Percentiles rank a stretch among this genome's conserved stretches.
Evolutionary conservation across 305 asterid genomes (phyloP).

Genomic region (Fraxinus latifolia): DNA sequence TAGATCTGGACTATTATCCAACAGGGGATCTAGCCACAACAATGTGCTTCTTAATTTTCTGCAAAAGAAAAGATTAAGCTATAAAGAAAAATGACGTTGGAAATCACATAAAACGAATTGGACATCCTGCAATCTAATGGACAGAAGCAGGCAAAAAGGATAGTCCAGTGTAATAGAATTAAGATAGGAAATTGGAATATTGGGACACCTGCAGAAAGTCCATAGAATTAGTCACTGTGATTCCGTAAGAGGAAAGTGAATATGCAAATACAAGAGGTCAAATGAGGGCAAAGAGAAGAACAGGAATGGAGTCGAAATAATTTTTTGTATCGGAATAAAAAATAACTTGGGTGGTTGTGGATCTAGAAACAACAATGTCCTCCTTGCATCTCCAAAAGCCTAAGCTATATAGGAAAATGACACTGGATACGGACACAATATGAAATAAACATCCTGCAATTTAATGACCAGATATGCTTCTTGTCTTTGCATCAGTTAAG

Average conservation of each 20-base stretch:
- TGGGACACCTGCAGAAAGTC: neutral
- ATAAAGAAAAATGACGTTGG: neutral
- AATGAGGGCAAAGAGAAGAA: neutral
- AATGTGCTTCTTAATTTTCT: neutral
- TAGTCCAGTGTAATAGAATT: neutral
- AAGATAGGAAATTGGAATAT: neutral
- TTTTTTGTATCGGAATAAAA: neutral
- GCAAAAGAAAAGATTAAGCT: neutral
- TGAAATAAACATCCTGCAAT: neutral
- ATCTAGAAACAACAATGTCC: neutral
- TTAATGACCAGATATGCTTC: neutral
- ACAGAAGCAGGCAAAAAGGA: neutral
- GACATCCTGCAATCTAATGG: neutral
- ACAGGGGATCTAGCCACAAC: neutral
- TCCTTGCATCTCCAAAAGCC: neutral
- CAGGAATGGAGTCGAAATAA: neutral
- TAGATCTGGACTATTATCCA: neutral
- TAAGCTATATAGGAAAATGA: neutral
- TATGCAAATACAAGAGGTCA: neutral
- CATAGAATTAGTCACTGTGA: neutral
- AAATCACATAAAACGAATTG: neutral
- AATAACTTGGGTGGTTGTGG: neutral
- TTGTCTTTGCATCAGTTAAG: neutral
- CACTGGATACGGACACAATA: neutral
- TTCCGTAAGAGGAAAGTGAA: neutral